phyloP scores from a whole-genome alignment of 768 basidiomycete species.

The Tubosaeta sp. region DNA sequence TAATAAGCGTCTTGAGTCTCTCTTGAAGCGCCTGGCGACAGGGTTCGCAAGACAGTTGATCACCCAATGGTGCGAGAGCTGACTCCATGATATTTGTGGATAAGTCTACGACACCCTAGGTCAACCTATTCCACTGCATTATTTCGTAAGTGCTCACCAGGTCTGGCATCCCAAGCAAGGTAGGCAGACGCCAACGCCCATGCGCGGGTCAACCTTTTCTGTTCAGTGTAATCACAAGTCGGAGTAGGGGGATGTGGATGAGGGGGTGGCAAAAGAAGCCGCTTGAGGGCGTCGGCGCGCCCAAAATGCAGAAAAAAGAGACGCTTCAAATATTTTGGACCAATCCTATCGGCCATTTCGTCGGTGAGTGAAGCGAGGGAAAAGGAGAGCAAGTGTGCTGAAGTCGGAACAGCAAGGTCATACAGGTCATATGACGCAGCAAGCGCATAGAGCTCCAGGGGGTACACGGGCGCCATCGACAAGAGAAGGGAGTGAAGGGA shows the following conservation, averaged over 20 bases:
- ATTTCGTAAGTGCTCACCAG: conserved; percentile 45
- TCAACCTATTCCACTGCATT: conserved; percentile 1
- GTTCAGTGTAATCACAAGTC: conserved; percentile 66
- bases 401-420: conserved; percentile 71
- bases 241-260: conserved; percentile 69
- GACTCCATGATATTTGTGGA: conserved; percentile 69
- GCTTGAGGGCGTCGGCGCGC: conserved; percentile 76
- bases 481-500: conserved; percentile 59
- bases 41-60: conserved; percentile 65
- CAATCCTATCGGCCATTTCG: conserved; percentile 63
- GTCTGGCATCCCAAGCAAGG: conserved; percentile 78
- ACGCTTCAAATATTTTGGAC: conserved; percentile 72
- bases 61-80: conserved; percentile 63
- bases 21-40: conserved; percentile 61
- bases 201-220: conserved; percentile 74
- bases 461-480: conserved; percentile 61
- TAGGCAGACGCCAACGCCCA: conserved; percentile 83
- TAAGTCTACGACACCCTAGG: conserved; percentile 46
- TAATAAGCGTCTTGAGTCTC: conserved; percentile 60
- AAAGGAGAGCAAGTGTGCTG: conserved; percentile 70
- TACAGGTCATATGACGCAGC: conserved; percentile 64
- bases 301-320: conserved; percentile 84
- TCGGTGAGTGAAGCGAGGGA: conserved; percentile 66
- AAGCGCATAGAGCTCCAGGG: conserved; percentile 69
- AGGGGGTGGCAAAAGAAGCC: conserved; percentile 70